These are phyloP conservation scores for Lithospermum erythrorhizon DNA, from an alignment of 257 asterid genomes.

Conservation along the genomic window DNA sequence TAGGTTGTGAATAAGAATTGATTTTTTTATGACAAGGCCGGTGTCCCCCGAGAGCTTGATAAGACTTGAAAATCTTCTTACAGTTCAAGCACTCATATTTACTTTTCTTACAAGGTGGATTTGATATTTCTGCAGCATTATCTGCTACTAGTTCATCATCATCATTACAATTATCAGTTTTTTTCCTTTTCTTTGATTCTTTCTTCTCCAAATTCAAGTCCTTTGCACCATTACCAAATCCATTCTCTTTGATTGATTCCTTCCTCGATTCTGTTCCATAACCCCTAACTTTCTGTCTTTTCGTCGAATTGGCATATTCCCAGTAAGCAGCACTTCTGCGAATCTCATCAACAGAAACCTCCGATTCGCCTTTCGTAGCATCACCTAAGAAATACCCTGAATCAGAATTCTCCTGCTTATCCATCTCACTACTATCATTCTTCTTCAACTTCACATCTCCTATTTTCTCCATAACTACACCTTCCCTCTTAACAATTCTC, in stretches of 20 bases:
- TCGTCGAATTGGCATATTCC: constrained; percentile 17
- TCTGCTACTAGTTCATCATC: constrained; percentile 21
- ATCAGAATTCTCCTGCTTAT: constrained; percentile 51
- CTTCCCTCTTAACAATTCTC: constrained; percentile 23
- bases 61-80: constrained; percentile 69
- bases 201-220: constrained; percentile 17
- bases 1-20: constrained; percentile 27
- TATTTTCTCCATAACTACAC: constrained; percentile 16
- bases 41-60: constrained; percentile 94
- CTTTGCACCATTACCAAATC: constrained; percentile 15
- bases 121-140: constrained; percentile 16
- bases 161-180: constrained; percentile 16
- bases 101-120: constrained; percentile 33
- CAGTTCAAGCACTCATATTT: constrained; percentile 84
- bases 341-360: constrained; percentile 44
- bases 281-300: constrained; percentile 16
- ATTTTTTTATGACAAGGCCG: constrained; percentile 73
- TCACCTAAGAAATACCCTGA: constrained; percentile 86
- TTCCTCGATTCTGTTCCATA: constrained; percentile 25
- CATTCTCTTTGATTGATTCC: constrained; percentile 15
- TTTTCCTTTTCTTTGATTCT: constrained; percentile 31
- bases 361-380: constrained; percentile 56
- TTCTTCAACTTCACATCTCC: constrained; percentile 24
- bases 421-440: constrained; percentile 22
- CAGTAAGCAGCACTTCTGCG: constrained; percentile 13